Percentiles rank a stretch among this genome's conserved stretches.
Evolutionary conservation across 352 stramenopile genomes (phyloP).

Genomic region (Pseudoperonospora humuli): DNA sequence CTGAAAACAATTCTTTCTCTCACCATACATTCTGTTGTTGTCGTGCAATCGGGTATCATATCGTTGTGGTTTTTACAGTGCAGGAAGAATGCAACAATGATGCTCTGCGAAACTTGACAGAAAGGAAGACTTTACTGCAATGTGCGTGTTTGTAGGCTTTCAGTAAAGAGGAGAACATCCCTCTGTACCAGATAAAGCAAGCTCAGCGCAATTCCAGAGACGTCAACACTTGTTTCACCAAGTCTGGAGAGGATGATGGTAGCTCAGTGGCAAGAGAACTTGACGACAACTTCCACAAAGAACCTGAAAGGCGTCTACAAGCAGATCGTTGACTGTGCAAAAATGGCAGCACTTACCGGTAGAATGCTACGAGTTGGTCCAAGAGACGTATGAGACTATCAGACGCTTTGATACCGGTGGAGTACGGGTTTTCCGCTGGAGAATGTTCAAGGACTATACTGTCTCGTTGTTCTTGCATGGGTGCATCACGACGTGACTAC

Average conservation of each 20-base stretch:
- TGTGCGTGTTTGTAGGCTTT: conserved; percentile 17
- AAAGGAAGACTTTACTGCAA: no score
- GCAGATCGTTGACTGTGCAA: conserved; percentile 28
- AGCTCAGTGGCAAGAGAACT: conserved; percentile 6
- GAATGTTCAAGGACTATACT: no score
- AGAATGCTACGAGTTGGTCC: conserved; percentile 45
- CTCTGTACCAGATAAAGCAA: no score
- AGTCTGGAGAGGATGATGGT: conserved; percentile 7
- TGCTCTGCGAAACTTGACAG: no score
- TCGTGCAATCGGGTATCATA: no score
- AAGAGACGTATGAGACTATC: conserved; percentile 51
- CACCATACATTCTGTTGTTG: no score
- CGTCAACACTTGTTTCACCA: conserved; percentile 11
- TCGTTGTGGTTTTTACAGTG: no score
- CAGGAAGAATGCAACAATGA: no score
- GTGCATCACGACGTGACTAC: no score
- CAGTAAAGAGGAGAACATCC: conserved; percentile 13
- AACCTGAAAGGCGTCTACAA: no score
- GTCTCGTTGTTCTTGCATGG: no score
- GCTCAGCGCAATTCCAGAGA: conserved; percentile 1
- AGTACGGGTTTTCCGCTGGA: conserved; percentile 29
- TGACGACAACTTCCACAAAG: conserved; percentile 10
- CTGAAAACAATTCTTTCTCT: no score
- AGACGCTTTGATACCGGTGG: conserved; percentile 28
- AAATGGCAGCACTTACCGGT: conserved; percentile 13